These are phyloP conservation scores for Pseudoscleropodium purum DNA, from an alignment of 225 moss, liverwort and hornwort genomes.

Conservation along the genomic window DNA sequence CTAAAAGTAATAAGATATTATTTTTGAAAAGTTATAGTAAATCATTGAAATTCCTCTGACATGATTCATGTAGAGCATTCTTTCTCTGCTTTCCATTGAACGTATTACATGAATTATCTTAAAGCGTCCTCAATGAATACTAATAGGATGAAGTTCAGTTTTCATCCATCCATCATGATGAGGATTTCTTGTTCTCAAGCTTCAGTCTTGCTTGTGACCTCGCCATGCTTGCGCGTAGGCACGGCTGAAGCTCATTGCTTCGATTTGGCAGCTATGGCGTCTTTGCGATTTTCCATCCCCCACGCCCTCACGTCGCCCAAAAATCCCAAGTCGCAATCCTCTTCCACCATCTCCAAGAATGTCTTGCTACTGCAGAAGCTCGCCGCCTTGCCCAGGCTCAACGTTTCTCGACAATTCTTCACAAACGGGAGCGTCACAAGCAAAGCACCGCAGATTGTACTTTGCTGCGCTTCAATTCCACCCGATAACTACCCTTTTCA, in stretches of 20 bases:
- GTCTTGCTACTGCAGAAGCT: neutral
- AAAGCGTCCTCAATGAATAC: neutral
- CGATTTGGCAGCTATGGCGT: constrained; percentile 4
- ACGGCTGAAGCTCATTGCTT: neutral
- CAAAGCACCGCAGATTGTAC: neutral
- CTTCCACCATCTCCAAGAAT: neutral
- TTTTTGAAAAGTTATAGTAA: neutral
- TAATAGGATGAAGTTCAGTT: neutral
- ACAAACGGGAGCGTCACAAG: neutral
- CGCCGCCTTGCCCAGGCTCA: neutral
- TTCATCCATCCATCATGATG: neutral
- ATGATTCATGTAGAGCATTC: neutral
- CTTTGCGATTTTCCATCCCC: neutral
- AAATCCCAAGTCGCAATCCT: neutral
- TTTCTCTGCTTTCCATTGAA: neutral
- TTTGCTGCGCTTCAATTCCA: neutral
- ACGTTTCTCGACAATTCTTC: neutral
- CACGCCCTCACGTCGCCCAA: neutral
- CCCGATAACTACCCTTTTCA: neutral
- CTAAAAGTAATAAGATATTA: no score
- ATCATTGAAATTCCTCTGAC: fast-evolving
- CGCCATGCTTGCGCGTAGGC: neutral
- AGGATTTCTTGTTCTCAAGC: neutral
- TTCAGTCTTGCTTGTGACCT: neutral
- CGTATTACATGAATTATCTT: neutral